These are phyloP conservation scores for Pseudopediastrum boryanum DNA, from an alignment of 139 green algal species.

Conservation along the genomic window DNA sequence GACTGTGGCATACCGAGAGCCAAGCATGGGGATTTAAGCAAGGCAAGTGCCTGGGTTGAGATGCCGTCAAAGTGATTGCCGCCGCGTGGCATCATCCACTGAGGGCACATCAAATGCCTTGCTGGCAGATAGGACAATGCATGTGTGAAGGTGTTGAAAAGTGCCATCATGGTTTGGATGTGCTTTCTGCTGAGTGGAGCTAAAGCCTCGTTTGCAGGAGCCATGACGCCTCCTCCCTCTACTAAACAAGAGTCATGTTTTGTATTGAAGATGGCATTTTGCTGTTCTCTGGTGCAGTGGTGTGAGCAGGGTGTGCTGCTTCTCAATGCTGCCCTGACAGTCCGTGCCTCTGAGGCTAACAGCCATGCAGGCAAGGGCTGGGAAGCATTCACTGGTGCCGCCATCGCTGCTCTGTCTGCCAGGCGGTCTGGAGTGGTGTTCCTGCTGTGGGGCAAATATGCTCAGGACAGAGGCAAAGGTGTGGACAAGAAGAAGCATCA, in stretches of 20 bases:
- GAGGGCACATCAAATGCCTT: too few species aligned
- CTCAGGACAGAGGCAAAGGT: conserved; percentile 26
- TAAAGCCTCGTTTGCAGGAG: neutral
- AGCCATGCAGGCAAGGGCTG: conserved; percentile 87
- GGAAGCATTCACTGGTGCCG: conserved; percentile 91
- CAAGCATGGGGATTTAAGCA: too few species aligned
- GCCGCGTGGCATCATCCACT: too few species aligned
- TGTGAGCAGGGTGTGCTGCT: conserved; percentile 82
- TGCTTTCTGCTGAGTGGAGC: too few species aligned
- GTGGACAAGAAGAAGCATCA: conserved; percentile 55
- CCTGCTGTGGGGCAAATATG: conserved; percentile 89
- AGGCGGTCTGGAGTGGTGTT: conserved; percentile 83
- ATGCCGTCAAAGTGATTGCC: too few species aligned
- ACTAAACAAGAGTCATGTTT: too few species aligned
- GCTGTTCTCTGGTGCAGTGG: conserved; percentile 36
- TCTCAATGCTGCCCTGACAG: conserved; percentile 94
- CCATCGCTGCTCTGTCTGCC: conserved; percentile 72
- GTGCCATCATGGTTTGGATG: too few species aligned
- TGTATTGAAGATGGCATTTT: too few species aligned
- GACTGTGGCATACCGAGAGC: conserved; percentile 44
- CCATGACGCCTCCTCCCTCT: neutral
- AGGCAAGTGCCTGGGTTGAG: too few species aligned
- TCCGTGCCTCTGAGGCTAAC: conserved; percentile 78
- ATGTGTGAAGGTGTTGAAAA: too few species aligned
- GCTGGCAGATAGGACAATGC: neutral